Evolutionary conservation across 1,139 yeast species (phyloP), one percentile per base, ranked within the genome.

Genomic region (Kurtzmaniella natalensis): DNA sequence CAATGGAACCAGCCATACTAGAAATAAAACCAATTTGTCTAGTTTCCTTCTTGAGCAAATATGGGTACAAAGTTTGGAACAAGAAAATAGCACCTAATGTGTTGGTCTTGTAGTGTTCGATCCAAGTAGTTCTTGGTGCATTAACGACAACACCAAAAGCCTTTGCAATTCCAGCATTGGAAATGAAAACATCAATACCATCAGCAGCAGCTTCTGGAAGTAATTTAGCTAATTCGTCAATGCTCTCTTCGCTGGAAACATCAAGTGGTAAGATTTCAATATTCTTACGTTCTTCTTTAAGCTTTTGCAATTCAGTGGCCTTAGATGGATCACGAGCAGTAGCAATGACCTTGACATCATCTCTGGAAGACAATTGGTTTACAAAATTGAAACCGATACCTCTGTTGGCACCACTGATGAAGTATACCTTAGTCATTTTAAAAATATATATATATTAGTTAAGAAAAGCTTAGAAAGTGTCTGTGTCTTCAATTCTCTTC

Each of bases 81-180:
- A 59, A 37, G 28, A 55, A 52, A 11, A 62, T 39, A 4, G 66
- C 55, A 0, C 65, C 68, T 3, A 59, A 28, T 13, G 52, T 40
- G 33, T 64, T 64, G 23, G 53, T 47, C 23, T 45, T 46, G 33
- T 47, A 53, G 35, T 51, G 54, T 1, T 41, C 33, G 3, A 37
- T 14, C 45, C 45, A 59, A 34, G 32, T 35, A 28, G 39, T 37
- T 35, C 39, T 13, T 8, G 36, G 22, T n/a, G 40, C 28, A 2
- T 42, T 40, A 5, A 34, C 11, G 3, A 37, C 30, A 2, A 31
- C 13, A 3, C 16, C 18, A 9, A 21, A 26, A 8, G 33, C 23
- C 13, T 34, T 31, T 7, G 36, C 22, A 31, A 45, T 35, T 7
- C 44, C 55, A 19, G 53, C 52, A 30, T 48, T 50, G n/a, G 50